Evolutionary conservation across 2,329 filamentous ascomycete species (phyloP), one percentile per base, ranked within the genome.

Genomic region (Sarocladiaceae sp.): DNA sequence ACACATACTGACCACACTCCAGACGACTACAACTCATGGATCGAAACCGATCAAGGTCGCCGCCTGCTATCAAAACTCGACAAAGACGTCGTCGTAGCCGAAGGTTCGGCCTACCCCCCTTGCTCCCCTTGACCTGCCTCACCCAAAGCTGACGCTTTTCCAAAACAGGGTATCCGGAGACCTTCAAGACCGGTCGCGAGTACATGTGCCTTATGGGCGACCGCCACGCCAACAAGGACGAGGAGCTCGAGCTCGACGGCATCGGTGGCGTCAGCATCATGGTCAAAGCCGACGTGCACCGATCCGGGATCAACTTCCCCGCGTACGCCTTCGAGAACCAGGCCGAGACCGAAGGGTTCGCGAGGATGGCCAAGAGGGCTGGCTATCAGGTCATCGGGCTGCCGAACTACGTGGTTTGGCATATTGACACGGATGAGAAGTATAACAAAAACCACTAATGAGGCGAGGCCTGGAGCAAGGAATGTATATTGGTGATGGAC

Each of bases 11-110:
- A 55, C 45, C 47, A 43, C 3, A 3, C 19, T 33, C 51, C 49
- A 93, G 88, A 97, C 60, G 93, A 98, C 63, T 98, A 98, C 72
- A 98, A 98, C 67, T 97, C 93, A 2, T 98, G 93, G 93, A 79
- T 95, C 55, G 93, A 98, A 68, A 91, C 91, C 9, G 83, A 90
- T 43, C 85, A 91, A 64, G 89, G 78, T 39, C 78, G 84, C 47
- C 85, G 82, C 57, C 75, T 97, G 44, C 74, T 83, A n/a, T 69
- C 76, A 5, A 79, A 70, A 44, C 73, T 97, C 16, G 76, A 85
- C 53, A 90, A 88, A 60, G 82, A 96, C 56, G 73, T 86, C 18
- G 75, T 98, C 47, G 74, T 98, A 23, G 93, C 88, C 19, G 93
- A 98, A 75, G 93, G 85, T 86, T 27, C 7, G 13, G 26, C 13